Base-by-base conservation (phyloP, 2,329 filamentous ascomycete genomes). In the Stagonosporopsis chrysanthemi region DNA sequence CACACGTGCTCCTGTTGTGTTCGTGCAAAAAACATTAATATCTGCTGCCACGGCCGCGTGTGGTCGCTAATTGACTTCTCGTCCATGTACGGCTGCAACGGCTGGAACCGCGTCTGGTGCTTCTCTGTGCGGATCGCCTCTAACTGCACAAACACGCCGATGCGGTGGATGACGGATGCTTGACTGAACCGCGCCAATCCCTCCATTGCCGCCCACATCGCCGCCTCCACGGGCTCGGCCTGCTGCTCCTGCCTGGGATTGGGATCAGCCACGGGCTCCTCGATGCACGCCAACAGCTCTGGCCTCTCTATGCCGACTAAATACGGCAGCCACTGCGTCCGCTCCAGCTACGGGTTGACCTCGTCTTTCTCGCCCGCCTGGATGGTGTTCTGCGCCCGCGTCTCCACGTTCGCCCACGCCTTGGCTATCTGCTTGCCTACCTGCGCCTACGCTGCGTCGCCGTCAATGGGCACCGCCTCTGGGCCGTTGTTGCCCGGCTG, bases 51-150 rank as follows among this genome's bases (percentile, higher is more conserved):
- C 28, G 9, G 42, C 15, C 42, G 42, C 19, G 15, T 6, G 15
- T 23, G 42, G 28, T 35, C 15, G 7, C 9, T 8, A 28, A 45
- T 33, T n/a, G 28, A 44, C 41, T 31, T 2, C 24, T 44, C 26
- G 41, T 44, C 41, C 41, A 44, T 44, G 41, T 42, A 42, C 40
- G 23, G 40, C 40, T 42, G 40, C 40, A 42, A 42, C 40, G 14
- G 41, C 41, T 29, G 41, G 26, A 9, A 43, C 41, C 41, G 41
- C 41, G 41, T 43, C 41, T 43, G 41, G 41, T 31, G 41, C 41
- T 31, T 43, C 41, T 28, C 39, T n/a, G 39, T n/a, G n/a, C n/a
- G n/a, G n/a, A n/a, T n/a, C n/a, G n/a, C n/a, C n/a, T n/a, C n/a
- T n/a, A n/a, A n/a, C 38, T 19, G 38, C 26, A 43, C 41, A 17